These are phyloP conservation scores for Kurtzmaniella quercitrusa DNA, from an alignment of 1,139 yeast species.

Conservation along the genomic window DNA sequence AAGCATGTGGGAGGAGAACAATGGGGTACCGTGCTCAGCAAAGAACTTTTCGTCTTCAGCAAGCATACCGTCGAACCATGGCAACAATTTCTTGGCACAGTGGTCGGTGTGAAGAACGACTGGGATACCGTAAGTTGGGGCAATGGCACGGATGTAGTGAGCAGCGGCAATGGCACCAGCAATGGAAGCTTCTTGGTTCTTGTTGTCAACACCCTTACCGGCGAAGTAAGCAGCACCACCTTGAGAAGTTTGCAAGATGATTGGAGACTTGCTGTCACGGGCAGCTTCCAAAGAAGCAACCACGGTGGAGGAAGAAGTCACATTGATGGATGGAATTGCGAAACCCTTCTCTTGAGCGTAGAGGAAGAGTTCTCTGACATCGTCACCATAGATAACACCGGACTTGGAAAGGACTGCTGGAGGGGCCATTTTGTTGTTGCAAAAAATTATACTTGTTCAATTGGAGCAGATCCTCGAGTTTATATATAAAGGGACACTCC, in stretches of 20 bases:
- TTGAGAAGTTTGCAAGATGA: conserved; percentile 93
- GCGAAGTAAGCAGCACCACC: conserved; percentile 99
- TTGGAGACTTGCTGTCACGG: conserved; percentile 92
- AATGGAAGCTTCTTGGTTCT: conserved; percentile 89
- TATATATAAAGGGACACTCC: conserved; percentile 2
- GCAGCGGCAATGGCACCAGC: conserved; percentile 98
- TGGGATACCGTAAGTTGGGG: conserved; percentile 96
- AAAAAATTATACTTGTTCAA: not conserved
- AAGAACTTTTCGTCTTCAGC: conserved; percentile 93
- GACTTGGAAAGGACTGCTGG: conserved; percentile 80
- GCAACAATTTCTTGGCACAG: conserved; percentile 96
- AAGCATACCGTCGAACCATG: conserved; percentile 98
- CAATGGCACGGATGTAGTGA: conserved; percentile 93
- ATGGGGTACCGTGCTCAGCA: conserved; percentile 83
- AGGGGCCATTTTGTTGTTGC: conserved; percentile 28
- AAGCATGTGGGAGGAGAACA: conserved; percentile 98
- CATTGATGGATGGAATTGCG: conserved; percentile 98
- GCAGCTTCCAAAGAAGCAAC: conserved; percentile 98
- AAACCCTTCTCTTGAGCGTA: conserved; percentile 91
- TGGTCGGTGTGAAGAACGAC: conserved; percentile 97
- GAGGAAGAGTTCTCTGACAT: conserved; percentile 86
- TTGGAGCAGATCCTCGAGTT: not conserved
- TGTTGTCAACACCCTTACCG: conserved; percentile 97
- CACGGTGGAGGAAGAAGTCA: conserved; percentile 95
- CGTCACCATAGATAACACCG: conserved; percentile 99